Evolutionary conservation across 371 early-diverging fungal species (phyloP).

Genomic region (Apophysomyces sp.): DNA sequence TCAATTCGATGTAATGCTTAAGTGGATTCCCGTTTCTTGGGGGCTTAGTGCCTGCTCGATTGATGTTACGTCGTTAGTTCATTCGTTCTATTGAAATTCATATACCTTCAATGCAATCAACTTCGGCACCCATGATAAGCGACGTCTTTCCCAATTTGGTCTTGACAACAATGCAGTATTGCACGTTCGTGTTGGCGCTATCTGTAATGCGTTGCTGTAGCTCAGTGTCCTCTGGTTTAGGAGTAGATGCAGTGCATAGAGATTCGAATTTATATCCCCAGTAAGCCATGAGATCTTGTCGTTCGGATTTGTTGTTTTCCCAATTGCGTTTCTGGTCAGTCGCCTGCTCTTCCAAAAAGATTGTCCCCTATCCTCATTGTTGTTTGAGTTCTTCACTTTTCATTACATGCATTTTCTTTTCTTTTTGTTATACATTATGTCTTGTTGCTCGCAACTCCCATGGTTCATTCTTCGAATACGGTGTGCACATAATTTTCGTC

Average conservation of each 20-base stretch:
- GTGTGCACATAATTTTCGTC: slow-evolving; percentile 81
- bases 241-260: slow-evolving; percentile 55
- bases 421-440: slow-evolving; percentile 48
- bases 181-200: slow-evolving; percentile 78
- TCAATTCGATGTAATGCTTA: slow-evolving; percentile 80
- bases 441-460: slow-evolving; percentile 82
- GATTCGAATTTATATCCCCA: slow-evolving; percentile 82
- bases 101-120: slow-evolving; percentile 77
- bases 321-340: slow-evolving; percentile 45
- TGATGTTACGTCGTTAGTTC: neutral
- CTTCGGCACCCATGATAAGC: slow-evolving; percentile 89
- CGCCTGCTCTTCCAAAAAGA: slow-evolving; percentile 78
- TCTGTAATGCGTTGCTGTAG: slow-evolving; percentile 35
- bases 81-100: too few species aligned
- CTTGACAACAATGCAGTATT: slow-evolving; percentile 86
- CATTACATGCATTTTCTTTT: neutral
- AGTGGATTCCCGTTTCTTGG: slow-evolving; percentile 34
- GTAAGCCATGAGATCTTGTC: slow-evolving; percentile 70
- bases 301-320: slow-evolving; percentile 41
- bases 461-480: slow-evolving; percentile 69
- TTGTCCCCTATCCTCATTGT: slow-evolving; percentile 43
- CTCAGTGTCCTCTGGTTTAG: slow-evolving; percentile 43
- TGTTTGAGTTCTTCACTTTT: neutral
- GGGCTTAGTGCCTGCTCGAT: slow-evolving; percentile 36
- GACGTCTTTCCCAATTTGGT: slow-evolving; percentile 70